These are phyloP conservation scores for Speleostelium caveatum DNA, from an alignment of 78 protist genomes.

Conservation along the genomic window DNA sequence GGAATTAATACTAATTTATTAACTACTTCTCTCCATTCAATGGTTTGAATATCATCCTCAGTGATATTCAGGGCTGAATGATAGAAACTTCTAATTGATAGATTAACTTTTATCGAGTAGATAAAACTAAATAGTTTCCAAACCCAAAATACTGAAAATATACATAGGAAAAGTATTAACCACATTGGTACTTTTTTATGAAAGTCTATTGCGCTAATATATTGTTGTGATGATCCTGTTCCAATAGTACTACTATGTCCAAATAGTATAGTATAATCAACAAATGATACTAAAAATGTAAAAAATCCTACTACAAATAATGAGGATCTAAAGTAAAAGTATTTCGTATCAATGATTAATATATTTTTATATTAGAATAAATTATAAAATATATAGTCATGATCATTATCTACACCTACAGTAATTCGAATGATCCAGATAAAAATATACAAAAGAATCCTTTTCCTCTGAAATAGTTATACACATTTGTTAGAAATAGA, in stretches of 20 bases:
- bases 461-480: slow-evolving; percentile 72
- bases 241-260: background rate
- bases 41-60: slow-evolving; percentile 74
- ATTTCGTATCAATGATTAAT: background rate
- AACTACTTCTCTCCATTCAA: slow-evolving; percentile 72
- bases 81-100: slow-evolving; percentile 51
- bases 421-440: slow-evolving; percentile 39
- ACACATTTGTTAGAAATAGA: slow-evolving; percentile 57
- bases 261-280: slow-evolving; percentile 45
- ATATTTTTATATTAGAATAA: background rate
- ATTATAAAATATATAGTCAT: background rate
- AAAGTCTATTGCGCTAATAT: slow-evolving; percentile 25
- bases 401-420: slow-evolving; percentile 4
- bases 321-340: slow-evolving; percentile 40
- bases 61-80: background rate
- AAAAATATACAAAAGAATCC: slow-evolving; percentile 64
- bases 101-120: background rate
- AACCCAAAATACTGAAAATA: slow-evolving; percentile 57
- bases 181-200: slow-evolving; percentile 31
- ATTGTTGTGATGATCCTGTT: slow-evolving; percentile 2
- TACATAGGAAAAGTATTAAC: slow-evolving; percentile 36
- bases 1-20: slow-evolving; percentile 48
- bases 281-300: slow-evolving; percentile 73
- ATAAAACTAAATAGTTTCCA: slow-evolving; percentile 34
- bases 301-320: slow-evolving; percentile 67